phyloP scores from a whole-genome alignment of 208 protist genomes.

The Acanthamoeba castellanii region DNA sequence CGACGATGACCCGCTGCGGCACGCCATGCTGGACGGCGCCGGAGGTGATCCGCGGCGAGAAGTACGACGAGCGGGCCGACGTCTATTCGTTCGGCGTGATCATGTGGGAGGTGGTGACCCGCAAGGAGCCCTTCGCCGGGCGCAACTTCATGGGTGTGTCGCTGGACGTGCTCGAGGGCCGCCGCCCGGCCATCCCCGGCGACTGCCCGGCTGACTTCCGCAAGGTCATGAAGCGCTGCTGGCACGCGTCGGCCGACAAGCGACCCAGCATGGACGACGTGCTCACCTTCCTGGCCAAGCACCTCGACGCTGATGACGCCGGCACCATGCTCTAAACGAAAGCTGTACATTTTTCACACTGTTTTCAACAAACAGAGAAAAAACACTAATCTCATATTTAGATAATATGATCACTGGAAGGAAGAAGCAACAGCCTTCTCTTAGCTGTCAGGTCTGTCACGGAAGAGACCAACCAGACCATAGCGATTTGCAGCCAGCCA shows the following conservation, averaged over 20 bases:
- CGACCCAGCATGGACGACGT: neutral
- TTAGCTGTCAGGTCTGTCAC: too few relatives aligned
- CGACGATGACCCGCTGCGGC: slow-evolving; percentile 12
- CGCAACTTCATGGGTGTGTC: slow-evolving; percentile 9
- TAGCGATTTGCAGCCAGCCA: too few relatives aligned
- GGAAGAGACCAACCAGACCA: too few relatives aligned
- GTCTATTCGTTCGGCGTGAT: slow-evolving; percentile 7
- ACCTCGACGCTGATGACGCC: neutral
- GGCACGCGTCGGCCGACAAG: neutral
- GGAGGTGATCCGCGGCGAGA: neutral
- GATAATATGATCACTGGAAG: too few relatives aligned
- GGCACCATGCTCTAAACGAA: neutral
- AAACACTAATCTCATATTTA: too few relatives aligned
- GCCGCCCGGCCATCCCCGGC: neutral
- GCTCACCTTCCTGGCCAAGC: neutral
- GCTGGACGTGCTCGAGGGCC: neutral
- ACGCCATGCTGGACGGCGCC: neutral
- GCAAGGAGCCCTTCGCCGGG: neutral
- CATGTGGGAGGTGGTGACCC: slow-evolving; percentile 2
- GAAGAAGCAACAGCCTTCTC: too few relatives aligned
- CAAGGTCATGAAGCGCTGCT: neutral
- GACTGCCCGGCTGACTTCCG: neutral
- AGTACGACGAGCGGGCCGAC: slow-evolving; percentile 42
- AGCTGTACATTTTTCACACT: too few relatives aligned
- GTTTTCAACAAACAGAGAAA: too few relatives aligned